Evolutionary conservation across 2,329 filamentous ascomycete genomes (phyloP), one percentile per base, ranked within the genome.

Genomic region (Aspergillus ustus): DNA sequence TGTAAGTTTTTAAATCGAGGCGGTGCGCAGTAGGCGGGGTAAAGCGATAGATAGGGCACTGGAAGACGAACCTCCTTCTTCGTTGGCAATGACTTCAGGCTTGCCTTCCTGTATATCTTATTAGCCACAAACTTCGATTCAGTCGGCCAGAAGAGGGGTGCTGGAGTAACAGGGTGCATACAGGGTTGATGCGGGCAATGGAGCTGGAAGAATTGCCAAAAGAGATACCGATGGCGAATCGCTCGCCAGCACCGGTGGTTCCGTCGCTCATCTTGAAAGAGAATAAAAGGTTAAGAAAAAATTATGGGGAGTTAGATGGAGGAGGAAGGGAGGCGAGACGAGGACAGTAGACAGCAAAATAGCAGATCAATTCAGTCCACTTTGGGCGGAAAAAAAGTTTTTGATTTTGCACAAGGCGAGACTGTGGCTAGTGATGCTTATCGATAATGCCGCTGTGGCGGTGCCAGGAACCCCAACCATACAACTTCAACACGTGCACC

Each of bases 161-260:
- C n/a, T 22, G 61, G 57, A 25, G 28, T 50, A 44, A 25, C 43
- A 53, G 46, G 52, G 13, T 22, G 60, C 56, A 67, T 78, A 87
- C 85, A 65, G 80, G 79, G 65, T 89, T 87, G 51, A 93, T 96
- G 77, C 89, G 93, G 72, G 94, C 94, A 81, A 99, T 97, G 63
- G 93, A 97, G 83, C 92, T 96, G 88, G 97, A 96, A 65, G 93
- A 93, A 84, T 98, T 99, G 81, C 95, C 95, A 84, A 98, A 97
- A 69, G 93, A 91, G 76, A 99, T 93, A 78, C 95, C 95, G 81
- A 99, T 98, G 76, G 90, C 92, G 73, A 84, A 84, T 72, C 85
- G 81, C 78, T 85, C 82, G 74, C 78, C 74, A 76, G 77, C 70
- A 73, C 80, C 77, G 81, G 84, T 79, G 71, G 81, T 76, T 78